Evolutionary conservation across 2,329 filamentous ascomycete genomes (phyloP).

Genomic region (Trichoderma semiorbis): DNA sequence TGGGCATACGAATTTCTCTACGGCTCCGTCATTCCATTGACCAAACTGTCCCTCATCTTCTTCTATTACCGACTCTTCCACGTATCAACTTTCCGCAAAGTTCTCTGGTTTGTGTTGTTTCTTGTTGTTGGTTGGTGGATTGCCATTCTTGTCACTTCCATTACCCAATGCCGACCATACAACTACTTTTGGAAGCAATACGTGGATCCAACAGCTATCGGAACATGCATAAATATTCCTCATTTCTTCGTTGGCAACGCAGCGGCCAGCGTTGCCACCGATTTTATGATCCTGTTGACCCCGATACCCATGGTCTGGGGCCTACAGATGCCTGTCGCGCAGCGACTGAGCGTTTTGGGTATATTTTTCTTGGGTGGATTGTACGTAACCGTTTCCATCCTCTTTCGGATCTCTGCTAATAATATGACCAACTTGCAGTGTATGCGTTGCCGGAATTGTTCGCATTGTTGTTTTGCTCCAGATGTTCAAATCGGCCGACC

Average conservation of each 20-base stretch:
- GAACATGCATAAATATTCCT: neutral
- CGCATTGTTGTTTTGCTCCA: neutral
- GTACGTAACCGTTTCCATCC: neutral
- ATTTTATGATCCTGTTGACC: neutral
- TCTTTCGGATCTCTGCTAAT: neutral
- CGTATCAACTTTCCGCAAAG: neutral
- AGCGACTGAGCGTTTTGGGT: neutral
- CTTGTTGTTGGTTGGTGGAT: neutral
- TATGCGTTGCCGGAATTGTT: neutral
- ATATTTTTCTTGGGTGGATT: neutral
- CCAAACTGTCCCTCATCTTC: neutral
- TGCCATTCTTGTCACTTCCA: neutral
- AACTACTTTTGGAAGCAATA: neutral
- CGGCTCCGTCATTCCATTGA: neutral
- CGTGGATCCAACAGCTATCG: neutral
- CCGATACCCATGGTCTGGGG: neutral
- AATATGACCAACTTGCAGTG: neutral
- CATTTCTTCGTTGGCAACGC: neutral
- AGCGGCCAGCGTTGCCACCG: neutral
- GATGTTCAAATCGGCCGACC: neutral
- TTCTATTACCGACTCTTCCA: neutral
- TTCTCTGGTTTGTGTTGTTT: neutral
- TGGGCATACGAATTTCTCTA: neutral
- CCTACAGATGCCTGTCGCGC: neutral
- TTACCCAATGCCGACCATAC: neutral